Evolutionary conservation across 768 basidiomycete species (phyloP), one percentile per base, ranked within the genome.

Genomic region (Tulasnella sp.): DNA sequence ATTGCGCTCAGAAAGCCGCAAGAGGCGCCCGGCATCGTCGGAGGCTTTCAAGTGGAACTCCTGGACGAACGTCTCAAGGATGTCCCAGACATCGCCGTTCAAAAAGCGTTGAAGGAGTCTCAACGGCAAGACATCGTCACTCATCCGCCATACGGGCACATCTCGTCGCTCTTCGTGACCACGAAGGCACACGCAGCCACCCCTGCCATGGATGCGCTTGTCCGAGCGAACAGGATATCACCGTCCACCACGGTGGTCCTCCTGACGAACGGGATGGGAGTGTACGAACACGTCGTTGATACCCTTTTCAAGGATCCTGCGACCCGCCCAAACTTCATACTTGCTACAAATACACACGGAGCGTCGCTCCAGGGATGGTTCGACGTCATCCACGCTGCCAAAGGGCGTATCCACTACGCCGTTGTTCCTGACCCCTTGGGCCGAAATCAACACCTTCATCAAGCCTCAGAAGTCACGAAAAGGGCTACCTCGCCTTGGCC

Each of bases 211-310:
- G 79, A 80, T 19, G 77, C 79, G 0, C 85, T 98, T 71, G 5
- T 70, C 6, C n/a, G 34, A 16, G 80, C 85, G 19, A 86, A 86
- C 14, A 86, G 94, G 19, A 80, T 98, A 22, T 82, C 84, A 4
- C 78, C 84, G 0, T 79, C 85, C 66, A 90, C 89, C 59, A 96
- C 95, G 40, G 88, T 98, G 75, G 91, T 96, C 2, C 85, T 99
- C n/a, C 80, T 98, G 69, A 92, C 96, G 77, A 96, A 96, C 78
- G 96, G 96, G 32, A 91, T 97, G 88, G 96, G 94, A 12, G 81
- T 95, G 9, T 92, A 94, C 79, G 95, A 98, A 71, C 81, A 87
- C 73, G 83, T 97, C 64, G 78, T 92, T 19, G 77, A 81, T 6
- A 76, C 84, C 6, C 76, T 94, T 52, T 98, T 94, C 79, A 88